Evolutionary conservation across 2,329 filamentous ascomycete species (phyloP), one percentile per base, ranked within the genome.

Genomic region (Ophioceras dolichostomum): DNA sequence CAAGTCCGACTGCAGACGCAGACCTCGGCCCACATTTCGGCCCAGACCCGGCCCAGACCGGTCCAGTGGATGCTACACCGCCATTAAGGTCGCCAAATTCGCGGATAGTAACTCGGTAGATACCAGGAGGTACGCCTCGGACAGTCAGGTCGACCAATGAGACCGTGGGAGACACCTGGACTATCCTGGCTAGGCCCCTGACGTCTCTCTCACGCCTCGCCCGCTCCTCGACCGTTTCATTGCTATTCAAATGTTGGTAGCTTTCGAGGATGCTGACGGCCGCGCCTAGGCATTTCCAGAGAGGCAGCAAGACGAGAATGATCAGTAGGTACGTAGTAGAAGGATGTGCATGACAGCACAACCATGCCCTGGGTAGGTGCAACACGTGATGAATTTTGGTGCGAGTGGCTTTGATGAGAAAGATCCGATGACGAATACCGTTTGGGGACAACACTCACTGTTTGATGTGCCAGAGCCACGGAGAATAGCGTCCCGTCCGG

Each of bases 231-330:
- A 47, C 44, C 17, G 46, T 34, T 43, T 48, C 37, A 49, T 51
- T 43, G 48, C 43, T 58, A 27, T 59, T 62, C 32, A 77, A 71
- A 52, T 85, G 78, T 49, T 64, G 52, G 47, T 70, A 77, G 39
- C 86, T 93, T 66, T 98, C 91, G 42, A 98, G 76, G 52, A 98
- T 96, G 61, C 88, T 94, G 31, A 98, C 91, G 32, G 89, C 86
- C 21, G 87, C 84, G 54, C 76, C 82, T 76, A 46, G 21, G 12
- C 29, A 24, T 19, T 27, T 17, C 28, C 21, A 38, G n/a, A n/a
- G n/a, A n/a, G n/a, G n/a, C n/a, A n/a, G n/a, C n/a, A n/a, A n/a
- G n/a, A n/a, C n/a, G n/a, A n/a, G n/a, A n/a, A n/a, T n/a, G n/a
- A n/a, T n/a, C n/a, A n/a, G n/a, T n/a, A n/a, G n/a, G n/a, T n/a